Evolutionary conservation across 306 rosid genomes (phyloP).

Genomic region (Quercus variabilis): DNA sequence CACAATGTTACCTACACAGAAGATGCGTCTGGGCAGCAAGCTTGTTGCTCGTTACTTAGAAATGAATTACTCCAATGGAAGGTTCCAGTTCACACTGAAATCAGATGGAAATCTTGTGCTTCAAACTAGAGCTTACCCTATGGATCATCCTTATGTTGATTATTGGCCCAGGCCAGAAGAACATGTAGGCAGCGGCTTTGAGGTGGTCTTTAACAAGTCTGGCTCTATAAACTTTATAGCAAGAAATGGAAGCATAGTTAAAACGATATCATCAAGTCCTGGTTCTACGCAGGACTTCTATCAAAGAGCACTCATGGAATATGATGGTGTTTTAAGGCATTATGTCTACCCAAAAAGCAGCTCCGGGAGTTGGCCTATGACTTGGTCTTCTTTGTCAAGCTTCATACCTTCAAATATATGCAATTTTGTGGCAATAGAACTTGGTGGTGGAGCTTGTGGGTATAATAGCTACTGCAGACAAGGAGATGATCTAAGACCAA

Average conservation of each 20-base stretch:
- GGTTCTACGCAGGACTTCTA: conserved; percentile 18
- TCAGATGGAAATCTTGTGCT: conserved; percentile 11
- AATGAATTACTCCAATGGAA: conserved; percentile 25
- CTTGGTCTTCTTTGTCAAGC: neutral
- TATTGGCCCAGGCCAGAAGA: conserved; percentile 11
- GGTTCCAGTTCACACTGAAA: conserved; percentile 38
- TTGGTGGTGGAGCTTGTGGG: too few relatives aligned
- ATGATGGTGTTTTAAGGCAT: conserved; percentile 54
- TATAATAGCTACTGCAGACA: too few relatives aligned
- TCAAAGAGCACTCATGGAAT: conserved; percentile 58
- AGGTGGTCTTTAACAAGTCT: conserved; percentile 28
- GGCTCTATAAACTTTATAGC: conserved; percentile 32
- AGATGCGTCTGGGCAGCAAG: neutral
- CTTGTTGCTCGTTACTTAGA: conserved; percentile 35
- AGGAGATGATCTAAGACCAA: neutral
- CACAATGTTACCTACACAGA: conserved; percentile 55
- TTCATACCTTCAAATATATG: neutral
- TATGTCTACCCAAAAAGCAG: conserved; percentile 33
- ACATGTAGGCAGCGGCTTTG: neutral
- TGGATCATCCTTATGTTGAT: neutral
- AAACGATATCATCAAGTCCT: neutral
- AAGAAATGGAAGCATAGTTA: conserved; percentile 13
- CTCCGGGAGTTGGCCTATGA: neutral
- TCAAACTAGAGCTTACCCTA: conserved; percentile 38
- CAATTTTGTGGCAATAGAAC: rapidly evolving